phyloP scores from a whole-genome alignment of 2,329 filamentous ascomycete genomes.

The Sphaerulina populicola region DNA sequence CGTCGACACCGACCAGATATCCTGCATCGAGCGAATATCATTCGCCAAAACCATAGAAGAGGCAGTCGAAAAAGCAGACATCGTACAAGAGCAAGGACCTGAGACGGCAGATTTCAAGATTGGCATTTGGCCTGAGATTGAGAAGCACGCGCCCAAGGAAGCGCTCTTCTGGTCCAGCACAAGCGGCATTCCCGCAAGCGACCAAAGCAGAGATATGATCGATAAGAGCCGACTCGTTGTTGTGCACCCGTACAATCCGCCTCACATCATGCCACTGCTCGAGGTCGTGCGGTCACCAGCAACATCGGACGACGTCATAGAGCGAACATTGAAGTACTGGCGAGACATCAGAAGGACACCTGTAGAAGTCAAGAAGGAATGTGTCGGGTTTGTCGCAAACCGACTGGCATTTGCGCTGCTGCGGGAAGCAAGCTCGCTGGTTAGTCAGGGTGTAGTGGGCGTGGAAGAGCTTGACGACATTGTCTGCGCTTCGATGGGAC shows the following conservation, averaged over 20 bases:
- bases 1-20: conserved; percentile 22
- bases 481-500: conserved; percentile 46
- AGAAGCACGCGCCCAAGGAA: conserved; percentile 37
- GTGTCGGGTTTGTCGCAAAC: conserved; percentile 51
- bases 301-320: conserved; percentile 36
- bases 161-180: conserved; percentile 52
- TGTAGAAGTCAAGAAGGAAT: conserved; percentile 46
- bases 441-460: conserved; percentile 46
- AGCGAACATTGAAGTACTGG: conserved; percentile 43
- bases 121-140: conserved; percentile 45
- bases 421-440: conserved; percentile 49
- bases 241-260: conserved; percentile 55
- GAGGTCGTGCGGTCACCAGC: conserved; percentile 48
- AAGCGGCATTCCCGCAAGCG: conserved; percentile 49
- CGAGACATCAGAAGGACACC: conserved; percentile 37
- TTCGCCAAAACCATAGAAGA: conserved; percentile 34
- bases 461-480: conserved; percentile 48
- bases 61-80: conserved; percentile 42
- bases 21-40: conserved; percentile 30
- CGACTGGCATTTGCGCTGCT: conserved; percentile 50
- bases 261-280: conserved; percentile 53
- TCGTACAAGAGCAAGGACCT: conserved; percentile 54
- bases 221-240: conserved; percentile 44
- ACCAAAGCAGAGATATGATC: conserved; percentile 39
- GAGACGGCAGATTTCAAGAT: conserved; percentile 48